Base-by-base conservation (phyloP, 2,329 filamentous ascomycete species). In the Metarhizium robertsii region DNA sequence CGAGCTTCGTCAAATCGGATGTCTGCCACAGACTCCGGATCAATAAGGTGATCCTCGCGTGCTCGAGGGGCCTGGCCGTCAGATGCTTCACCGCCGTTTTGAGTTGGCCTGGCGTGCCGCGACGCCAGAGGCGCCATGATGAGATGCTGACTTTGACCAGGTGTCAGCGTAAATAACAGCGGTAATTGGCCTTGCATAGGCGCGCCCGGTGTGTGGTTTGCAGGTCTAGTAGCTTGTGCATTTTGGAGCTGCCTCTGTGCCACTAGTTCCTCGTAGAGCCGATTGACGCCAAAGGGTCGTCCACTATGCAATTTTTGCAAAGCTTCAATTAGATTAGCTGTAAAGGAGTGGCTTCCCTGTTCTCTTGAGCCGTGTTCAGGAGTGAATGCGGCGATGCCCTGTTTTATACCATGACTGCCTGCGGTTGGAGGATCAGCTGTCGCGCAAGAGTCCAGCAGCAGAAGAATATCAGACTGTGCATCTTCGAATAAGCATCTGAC, bases 401-500 rank as follows among this genome's bases (percentile, higher is more conserved):
- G 82, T 66, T 86, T 86, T 20, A 77, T 69, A 32, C 81, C 81
- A 61, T 79, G 75, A 57, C 76, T 79, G 29, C 79, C 77, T 4
- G 75, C 71, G 52, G 75, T 67, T 1, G 76, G 70, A 11, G 73
- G 71, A 58, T 85, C 79, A 34, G 75, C 73, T n/a, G 78, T 66
- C 11, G 79, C 76, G 62, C 81, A 84, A n/a, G 79, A 80, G 65
- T 86, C 83, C 30, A 86, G 73, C 13, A 86, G 68, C 5, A 86
- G 69, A 14, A 86, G 73, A 40, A 86, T 80, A 65, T 86, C 83
- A 4, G 81, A 83, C 58, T 79, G 78, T 2, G 80, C 77, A 65
- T 86, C 81, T 59, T 86, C 82, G 52, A 86, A 76, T 16, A 85
- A 68, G 63, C 78, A 83, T 55, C 80, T 78, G 2, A 86, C 75